phyloP scores from a whole-genome alignment of 129 eudicot genomes.

The Glebionis coronaria region DNA sequence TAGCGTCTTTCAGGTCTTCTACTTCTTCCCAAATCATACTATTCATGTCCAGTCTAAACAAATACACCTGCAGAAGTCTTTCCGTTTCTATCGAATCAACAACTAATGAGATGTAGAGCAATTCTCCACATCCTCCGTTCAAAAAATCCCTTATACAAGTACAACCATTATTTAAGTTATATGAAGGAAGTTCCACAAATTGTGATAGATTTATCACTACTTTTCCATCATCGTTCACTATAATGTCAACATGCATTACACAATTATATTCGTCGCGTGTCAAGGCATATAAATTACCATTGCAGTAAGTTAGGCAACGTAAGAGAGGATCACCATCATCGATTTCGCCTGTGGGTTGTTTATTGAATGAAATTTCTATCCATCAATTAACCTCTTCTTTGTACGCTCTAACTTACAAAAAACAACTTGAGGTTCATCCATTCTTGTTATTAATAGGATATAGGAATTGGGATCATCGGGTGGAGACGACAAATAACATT shows the following conservation, averaged over 20 bases:
- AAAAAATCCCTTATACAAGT: neutral
- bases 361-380: too few relatives aligned
- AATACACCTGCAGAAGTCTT: neutral
- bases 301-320: neutral
- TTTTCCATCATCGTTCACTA: neutral
- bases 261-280: accelerated
- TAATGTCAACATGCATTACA: slow-evolving; percentile 4
- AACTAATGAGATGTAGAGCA: neutral
- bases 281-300: slow-evolving; percentile 11
- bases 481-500: too few relatives aligned
- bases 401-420: too few relatives aligned
- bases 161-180: too few relatives aligned
- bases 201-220: slow-evolving; percentile 4
- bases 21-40: neutral
- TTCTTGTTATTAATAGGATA: too few relatives aligned
- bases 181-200: neutral
- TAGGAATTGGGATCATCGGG: too few relatives aligned
- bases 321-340: neutral
- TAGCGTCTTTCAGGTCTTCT: neutral
- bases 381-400: too few relatives aligned
- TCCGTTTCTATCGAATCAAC: too few relatives aligned
- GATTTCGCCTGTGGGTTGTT: too few relatives aligned
- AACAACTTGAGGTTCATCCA: too few relatives aligned
- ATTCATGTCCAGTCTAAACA: slow-evolving; percentile 18
- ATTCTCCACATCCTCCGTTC: neutral